Conservation (phyloP, 2,329 filamentous ascomycete genomes). For the Zymoseptoria crescenta region DNA sequence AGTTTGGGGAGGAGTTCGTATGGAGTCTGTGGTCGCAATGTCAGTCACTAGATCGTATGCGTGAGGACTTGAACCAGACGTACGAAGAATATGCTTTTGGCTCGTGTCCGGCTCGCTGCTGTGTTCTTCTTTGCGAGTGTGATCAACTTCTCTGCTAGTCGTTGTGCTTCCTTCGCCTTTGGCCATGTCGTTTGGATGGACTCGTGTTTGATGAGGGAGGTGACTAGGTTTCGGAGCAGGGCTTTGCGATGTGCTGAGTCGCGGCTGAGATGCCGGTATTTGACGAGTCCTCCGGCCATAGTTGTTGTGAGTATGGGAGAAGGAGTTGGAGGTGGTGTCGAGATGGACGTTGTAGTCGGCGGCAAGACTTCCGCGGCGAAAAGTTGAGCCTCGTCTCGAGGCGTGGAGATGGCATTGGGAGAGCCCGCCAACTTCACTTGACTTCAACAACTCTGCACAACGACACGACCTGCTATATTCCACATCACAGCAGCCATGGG, state of each 20-base stretch:
- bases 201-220: conserved; percentile 87
- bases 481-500: conserved; percentile 25
- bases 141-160: conserved; percentile 87
- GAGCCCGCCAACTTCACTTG: neutral
- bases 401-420: neutral
- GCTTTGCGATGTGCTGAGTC: conserved; percentile 82
- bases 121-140: conserved; percentile 91
- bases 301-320: conserved; percentile 11
- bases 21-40: conserved; percentile 49
- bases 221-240: conserved; percentile 90
- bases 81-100: conserved; percentile 74
- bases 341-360: neutral
- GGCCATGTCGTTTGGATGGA: conserved; percentile 90
- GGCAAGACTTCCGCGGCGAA: neutral
- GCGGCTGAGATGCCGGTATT: conserved; percentile 83
- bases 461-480: neutral
- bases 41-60: neutral
- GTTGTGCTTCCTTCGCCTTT: conserved; percentile 95
- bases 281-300: conserved; percentile 81
- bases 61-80: neutral
- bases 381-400: neutral
- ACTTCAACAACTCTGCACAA: neutral
- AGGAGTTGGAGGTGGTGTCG: neutral
- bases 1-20: conserved; percentile 70
- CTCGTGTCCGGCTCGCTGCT: conserved; percentile 65